phyloP scores from a whole-genome alignment of 1,284 basidiomycete species.

The Tremellales sp. region DNA sequence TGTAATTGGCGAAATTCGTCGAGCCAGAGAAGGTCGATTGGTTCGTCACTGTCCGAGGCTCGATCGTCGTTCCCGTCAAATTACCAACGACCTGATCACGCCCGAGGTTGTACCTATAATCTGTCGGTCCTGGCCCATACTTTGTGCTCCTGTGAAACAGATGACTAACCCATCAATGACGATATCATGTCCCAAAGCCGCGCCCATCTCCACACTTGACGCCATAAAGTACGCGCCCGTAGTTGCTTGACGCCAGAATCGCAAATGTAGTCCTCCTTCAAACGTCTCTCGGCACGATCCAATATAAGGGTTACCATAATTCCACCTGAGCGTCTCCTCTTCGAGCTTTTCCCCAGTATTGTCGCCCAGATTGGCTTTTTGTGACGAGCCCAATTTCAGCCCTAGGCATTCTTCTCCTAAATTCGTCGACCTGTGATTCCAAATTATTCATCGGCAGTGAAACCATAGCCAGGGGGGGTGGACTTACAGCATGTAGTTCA shows the following conservation, averaged over 20 bases:
- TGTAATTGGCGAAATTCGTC: slow-evolving; percentile 53
- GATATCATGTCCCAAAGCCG: slow-evolving; percentile 59
- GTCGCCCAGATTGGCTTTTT: slow-evolving; percentile 79
- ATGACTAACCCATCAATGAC: slow-evolving; percentile 55
- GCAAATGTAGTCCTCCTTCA: slow-evolving; percentile 81
- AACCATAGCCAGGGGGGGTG: background rate
- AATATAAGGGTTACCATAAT: slow-evolving; percentile 68
- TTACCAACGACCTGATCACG: slow-evolving; percentile 78
- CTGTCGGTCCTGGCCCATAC: background rate
- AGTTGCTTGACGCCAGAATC: slow-evolving; percentile 83
- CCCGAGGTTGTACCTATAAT: slow-evolving; percentile 56
- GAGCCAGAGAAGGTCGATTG: slow-evolving; percentile 42
- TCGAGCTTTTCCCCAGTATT: slow-evolving; percentile 71
- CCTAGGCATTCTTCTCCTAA: slow-evolving; percentile 70
- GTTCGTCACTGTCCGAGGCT: slow-evolving; percentile 59
- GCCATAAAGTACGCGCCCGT: slow-evolving; percentile 75
- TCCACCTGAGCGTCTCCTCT: slow-evolving; percentile 70
- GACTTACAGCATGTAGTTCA: slow-evolving; percentile 69
- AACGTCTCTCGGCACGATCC: slow-evolving; percentile 82
- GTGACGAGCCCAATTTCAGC: slow-evolving; percentile 65
- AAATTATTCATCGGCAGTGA: background rate
- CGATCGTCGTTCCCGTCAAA: slow-evolving; percentile 59
- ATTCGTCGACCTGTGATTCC: slow-evolving; percentile 31
- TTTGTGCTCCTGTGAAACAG: background rate
- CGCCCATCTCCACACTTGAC: slow-evolving; percentile 66